Evolutionary conservation across 2,329 filamentous ascomycete genomes (phyloP).

Genomic region (Chaetomium sp.): DNA sequence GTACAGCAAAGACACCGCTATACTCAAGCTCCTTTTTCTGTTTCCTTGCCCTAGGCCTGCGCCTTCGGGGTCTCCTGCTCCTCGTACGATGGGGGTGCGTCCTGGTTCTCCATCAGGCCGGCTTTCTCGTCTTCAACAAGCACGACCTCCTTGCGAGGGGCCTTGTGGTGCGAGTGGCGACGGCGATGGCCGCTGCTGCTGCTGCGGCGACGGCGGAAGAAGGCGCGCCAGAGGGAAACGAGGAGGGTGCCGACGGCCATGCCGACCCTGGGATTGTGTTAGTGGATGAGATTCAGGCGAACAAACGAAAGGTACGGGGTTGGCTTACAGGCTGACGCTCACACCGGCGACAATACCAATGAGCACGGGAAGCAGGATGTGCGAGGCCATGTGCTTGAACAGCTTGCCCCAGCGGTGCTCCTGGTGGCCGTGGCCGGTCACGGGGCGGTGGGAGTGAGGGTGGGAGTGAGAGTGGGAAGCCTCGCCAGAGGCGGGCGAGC

Average conservation of each 20-base stretch:
- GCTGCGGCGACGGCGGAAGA: slow-evolving; percentile 41
- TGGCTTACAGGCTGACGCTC: slow-evolving; percentile 61
- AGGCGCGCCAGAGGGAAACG: slow-evolving; percentile 59
- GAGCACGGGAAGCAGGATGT: slow-evolving; percentile 67
- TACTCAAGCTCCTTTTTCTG: background rate
- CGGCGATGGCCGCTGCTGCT: slow-evolving; percentile 38
- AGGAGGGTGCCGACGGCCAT: slow-evolving; percentile 66
- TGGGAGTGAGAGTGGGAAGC: slow-evolving; percentile 23
- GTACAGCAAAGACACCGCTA: background rate
- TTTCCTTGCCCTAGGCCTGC: slow-evolving; percentile 8
- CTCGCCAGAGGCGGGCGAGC: background rate
- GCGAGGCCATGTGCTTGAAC: slow-evolving; percentile 58
- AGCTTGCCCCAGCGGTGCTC: slow-evolving; percentile 49
- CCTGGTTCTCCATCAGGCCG: slow-evolving; percentile 49
- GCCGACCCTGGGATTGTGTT: slow-evolving; percentile 51
- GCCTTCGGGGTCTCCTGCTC: slow-evolving; percentile 25
- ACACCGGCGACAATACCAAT: slow-evolving; percentile 71
- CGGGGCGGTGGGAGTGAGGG: slow-evolving; percentile 32
- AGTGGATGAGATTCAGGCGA: background rate
- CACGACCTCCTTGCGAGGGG: slow-evolving; percentile 43
- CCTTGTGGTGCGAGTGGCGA: slow-evolving; percentile 39
- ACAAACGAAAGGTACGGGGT: background rate
- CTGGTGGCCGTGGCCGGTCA: slow-evolving; percentile 22
- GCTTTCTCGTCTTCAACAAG: slow-evolving; percentile 48
- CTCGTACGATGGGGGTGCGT: slow-evolving; percentile 38